These are phyloP conservation scores for Aspergillus quadrilineatus DNA, from an alignment of 2,329 filamentous ascomycete genomes.

Conservation along the genomic window DNA sequence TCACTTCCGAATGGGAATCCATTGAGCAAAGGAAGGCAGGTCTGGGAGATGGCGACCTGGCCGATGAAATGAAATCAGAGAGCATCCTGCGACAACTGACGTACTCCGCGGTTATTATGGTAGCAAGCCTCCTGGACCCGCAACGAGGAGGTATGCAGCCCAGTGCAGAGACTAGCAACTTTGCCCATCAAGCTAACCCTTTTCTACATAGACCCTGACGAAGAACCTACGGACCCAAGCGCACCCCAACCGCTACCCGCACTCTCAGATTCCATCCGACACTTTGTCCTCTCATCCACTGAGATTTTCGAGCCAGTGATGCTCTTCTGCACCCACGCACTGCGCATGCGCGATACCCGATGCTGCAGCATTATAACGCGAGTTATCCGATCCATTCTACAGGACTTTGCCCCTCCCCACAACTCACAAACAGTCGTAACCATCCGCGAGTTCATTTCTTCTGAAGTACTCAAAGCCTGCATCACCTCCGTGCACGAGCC, in stretches of 20 bases:
- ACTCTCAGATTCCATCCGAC: conserved; percentile 63
- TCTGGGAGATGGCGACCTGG: conserved; percentile 72
- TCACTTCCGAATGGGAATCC: conserved; percentile 80
- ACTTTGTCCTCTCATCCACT: conserved; percentile 77
- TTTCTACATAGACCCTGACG: conserved; percentile 34
- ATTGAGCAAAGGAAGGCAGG: conserved; percentile 61
- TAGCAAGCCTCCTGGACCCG: conserved; percentile 84
- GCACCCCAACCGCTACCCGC: conserved; percentile 38
- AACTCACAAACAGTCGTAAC: conserved; percentile 57
- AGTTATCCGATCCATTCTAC: conserved; percentile 80
- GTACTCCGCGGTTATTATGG: conserved; percentile 87
- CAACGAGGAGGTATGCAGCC: conserved; percentile 57
- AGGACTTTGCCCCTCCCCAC: conserved; percentile 64
- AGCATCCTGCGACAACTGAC: conserved; percentile 92
- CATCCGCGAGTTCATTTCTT: conserved; percentile 86
- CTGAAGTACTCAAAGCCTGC: conserved; percentile 83
- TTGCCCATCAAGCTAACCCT: conserved; percentile 16
- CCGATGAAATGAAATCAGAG: conserved; percentile 97
- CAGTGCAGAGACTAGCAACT: neutral
- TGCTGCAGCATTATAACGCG: conserved; percentile 83
- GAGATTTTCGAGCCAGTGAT: conserved; percentile 83
- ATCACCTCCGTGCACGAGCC: conserved; percentile 89
- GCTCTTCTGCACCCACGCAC: conserved; percentile 85
- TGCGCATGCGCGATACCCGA: conserved; percentile 84
- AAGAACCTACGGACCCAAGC: conserved; percentile 33